Conservation (phyloP, 345 rosid species). For the Eucalyptus curtisii region DNA sequence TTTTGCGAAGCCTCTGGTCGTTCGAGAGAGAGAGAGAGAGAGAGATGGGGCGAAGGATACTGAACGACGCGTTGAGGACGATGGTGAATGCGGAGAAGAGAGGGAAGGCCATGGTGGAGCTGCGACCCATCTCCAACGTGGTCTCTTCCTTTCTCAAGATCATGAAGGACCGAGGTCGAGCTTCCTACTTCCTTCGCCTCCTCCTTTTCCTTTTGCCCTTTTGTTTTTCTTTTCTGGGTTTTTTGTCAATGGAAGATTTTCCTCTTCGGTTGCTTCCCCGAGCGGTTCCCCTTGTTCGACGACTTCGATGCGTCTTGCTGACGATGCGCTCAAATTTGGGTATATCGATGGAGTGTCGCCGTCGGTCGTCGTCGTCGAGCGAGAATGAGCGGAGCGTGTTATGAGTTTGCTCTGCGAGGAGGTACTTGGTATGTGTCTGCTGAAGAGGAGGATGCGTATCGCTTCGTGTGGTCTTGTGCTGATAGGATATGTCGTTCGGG, state of each 20-base stretch:
- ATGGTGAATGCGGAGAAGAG: constrained; percentile 90
- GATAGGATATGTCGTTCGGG: neutral
- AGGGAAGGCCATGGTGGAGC: constrained; percentile 60
- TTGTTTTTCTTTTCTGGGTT: neutral
- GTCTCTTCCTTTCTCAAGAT: constrained; percentile 82
- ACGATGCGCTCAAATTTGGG: neutral
- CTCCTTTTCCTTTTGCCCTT: neutral
- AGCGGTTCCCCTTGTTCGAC: neutral
- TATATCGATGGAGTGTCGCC: neutral
- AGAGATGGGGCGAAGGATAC: constrained; percentile 80
- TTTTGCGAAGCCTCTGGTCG: neutral
- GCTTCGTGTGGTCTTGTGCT: neutral
- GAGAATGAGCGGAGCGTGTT: neutral
- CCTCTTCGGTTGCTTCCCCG: neutral
- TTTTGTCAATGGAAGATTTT: neutral
- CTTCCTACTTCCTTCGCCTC: neutral
- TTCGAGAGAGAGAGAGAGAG: constrained; percentile 23
- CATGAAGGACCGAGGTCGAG: constrained; percentile 71
- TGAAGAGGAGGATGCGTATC: neutral
- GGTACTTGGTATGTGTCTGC: neutral
- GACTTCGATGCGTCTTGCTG: neutral
- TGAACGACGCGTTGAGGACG: constrained; percentile 78
- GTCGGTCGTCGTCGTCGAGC: neutral
- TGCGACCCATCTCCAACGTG: constrained; percentile 74
- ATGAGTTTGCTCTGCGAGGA: neutral